phyloP scores from a whole-genome alignment of 805 yeast species.

The Clavispora carvajalis region DNA sequence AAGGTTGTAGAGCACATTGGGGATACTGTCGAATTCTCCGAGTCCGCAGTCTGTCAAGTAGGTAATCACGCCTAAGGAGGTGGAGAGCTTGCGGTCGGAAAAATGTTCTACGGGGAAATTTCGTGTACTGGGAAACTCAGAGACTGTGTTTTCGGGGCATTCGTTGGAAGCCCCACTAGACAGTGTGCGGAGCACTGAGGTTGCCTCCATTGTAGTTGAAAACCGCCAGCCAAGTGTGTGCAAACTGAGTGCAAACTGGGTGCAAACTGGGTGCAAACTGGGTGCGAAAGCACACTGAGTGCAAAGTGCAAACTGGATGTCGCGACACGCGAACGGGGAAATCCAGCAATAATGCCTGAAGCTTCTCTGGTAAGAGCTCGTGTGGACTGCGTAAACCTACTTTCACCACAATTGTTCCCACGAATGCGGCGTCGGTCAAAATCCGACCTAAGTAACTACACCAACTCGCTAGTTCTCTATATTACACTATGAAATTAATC shows the following conservation, averaged over 20 bases:
- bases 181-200: no score
- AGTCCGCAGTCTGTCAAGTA: constrained; percentile 10
- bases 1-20: constrained; percentile 8
- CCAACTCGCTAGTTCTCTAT: background rate
- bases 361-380: no score
- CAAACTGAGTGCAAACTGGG: constrained; percentile 1
- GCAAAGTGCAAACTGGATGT: background rate
- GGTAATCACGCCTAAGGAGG: constrained; percentile 11
- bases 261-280: no score
- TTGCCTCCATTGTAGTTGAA: background rate
- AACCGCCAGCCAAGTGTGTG: background rate
- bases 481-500: constrained; percentile 1
- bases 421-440: no score
- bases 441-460: no score
- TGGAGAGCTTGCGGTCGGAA: constrained; percentile 2
- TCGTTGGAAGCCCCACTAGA: constrained; percentile 3
- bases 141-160: constrained; percentile 3
- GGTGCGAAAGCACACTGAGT: background rate
- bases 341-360: no score
- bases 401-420: no score
- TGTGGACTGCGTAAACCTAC: no score
- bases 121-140: constrained; percentile 6
- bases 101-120: background rate
- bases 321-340: no score
- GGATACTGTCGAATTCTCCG: constrained; percentile 5